These are phyloP conservation scores for Grosmannia huntii DNA, from an alignment of 2,329 filamentous ascomycete species.

Conservation along the genomic window DNA sequence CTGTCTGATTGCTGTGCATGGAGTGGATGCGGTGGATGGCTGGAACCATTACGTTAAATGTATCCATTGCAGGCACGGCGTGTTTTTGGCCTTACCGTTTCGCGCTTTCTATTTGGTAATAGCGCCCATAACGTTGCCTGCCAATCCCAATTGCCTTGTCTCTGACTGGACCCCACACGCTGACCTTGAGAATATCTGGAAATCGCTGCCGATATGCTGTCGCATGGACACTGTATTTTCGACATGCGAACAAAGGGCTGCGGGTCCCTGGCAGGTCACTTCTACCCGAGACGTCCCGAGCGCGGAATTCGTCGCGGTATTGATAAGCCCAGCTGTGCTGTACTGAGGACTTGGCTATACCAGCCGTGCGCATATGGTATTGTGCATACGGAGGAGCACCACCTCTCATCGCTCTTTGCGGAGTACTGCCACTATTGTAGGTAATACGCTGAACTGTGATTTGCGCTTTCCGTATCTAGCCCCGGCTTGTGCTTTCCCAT, in stretches of 20 bases:
- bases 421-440: background rate
- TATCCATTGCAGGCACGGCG: background rate
- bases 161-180: background rate
- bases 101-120: slow-evolving; percentile 23
- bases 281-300: slow-evolving; percentile 3
- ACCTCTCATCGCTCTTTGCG: background rate
- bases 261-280: background rate
- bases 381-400: too few relatives aligned
- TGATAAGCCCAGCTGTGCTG: background rate
- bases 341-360: background rate
- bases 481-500: slow-evolving; percentile 16
- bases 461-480: slow-evolving; percentile 1
- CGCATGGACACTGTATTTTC: too few relatives aligned
- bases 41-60: slow-evolving; percentile 1
- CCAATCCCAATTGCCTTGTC: background rate
- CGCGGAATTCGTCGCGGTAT: background rate
- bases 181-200: background rate
- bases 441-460: slow-evolving; percentile 2
- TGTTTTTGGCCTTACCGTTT: background rate
- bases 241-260: background rate
- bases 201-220: too few relatives aligned
- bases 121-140: slow-evolving; percentile 14
- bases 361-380: too few relatives aligned
- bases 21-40: background rate
- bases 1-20: background rate